Evolutionary conservation across 257 asterid species (phyloP), one percentile per base, ranked within the genome.

Genomic region (Nicotiana attenuata): DNA sequence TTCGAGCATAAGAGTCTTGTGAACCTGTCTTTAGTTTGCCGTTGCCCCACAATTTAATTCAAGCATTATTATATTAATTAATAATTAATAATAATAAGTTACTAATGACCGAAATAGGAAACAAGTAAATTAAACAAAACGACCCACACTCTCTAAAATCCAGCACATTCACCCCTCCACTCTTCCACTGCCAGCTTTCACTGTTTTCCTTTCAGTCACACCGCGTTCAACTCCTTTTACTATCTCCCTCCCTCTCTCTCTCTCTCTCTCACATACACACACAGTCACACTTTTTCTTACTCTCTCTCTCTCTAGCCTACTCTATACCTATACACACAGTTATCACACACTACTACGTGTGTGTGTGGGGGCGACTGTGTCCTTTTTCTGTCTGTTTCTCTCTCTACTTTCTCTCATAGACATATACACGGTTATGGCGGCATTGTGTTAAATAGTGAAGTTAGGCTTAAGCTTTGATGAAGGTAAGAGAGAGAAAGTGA

Each of bases 401-500:
- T 65, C 73, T 65, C 71, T 64, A 33, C 13, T 22, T 22, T 29
- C 68, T 33, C 68, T 31, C 57, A 52, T 7, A 57, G n/a, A 53
- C 24, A 29, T 52, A 56, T 41, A 28, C 47, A 29, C 61, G 10
- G 78, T 75, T 79, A 29, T 41, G 65, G 29, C 53, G n/a, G 63
- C 69, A 29, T 81, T 76, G n/a, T 81, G 76, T 56, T 60, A 81
- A 22, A 16, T 5, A 28, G 22, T 76, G 28, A 57, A 35, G 55
- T 82, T n/a, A 41, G 67, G 76, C 24, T 76, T 64, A 47, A 33
- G 73, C 52, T 68, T 53, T 55, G 65, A 80, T 63, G 78, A 53
- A 80, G 24, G n/a, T 66, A 24, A 71, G 64, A 59, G 77, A 19
- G 7, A 41, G 65, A 82, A 29, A 52, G 24, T 80, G 85, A 3